Base-by-base conservation (phyloP, 495 filamentous ascomycete genomes). In the Penicillium crystallinum region DNA sequence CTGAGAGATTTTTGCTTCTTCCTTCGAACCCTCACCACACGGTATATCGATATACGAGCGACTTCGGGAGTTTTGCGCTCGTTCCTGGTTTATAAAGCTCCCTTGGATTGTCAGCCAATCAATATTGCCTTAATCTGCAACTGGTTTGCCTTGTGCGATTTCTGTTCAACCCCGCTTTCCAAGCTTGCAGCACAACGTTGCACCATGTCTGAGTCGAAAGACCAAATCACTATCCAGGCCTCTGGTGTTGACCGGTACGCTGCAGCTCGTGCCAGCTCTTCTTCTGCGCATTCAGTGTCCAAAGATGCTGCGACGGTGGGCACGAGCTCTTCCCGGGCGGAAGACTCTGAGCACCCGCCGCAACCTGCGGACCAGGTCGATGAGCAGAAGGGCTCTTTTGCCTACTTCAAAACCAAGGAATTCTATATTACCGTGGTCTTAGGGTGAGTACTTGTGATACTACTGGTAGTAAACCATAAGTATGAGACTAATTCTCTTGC, bases 341-440 rank as follows among this genome's bases (percentile, higher is more conserved):
- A 55, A 15, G 59, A 59, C 41, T 55, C 62, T 25, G 53, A 47
- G 37, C 39, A 11, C 23, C 33, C n/a, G 47, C n/a, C 23, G 8
- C 47, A 52, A 36, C 55, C 58, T n/a, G 71, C 66, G 2, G 74
- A 76, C 34, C 62, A 63, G 54, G 36, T 72, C 14, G 65, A 74
- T 21, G 45, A 62, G 37, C 34, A 66, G 65, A 73, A 79, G 58
- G 78, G 78, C 36, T 84, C 81, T 72, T 91, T 92, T 68, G 81
- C 87, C 2, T 97, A 90, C 68, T 75, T 97, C 42, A 77, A 71
- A 55, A 96, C 93, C 18, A 78, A 76, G 55, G 87, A 96, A 59
- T 98, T 98, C 69, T 98, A 88, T 73, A 73, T 89, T 53, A 80
- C 91, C 35, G 71, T 98, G 59, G 17, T 81, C 18, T 73, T 98